phyloP scores from a whole-genome alignment of 257 asterid species.

The Coffea canephora region DNA sequence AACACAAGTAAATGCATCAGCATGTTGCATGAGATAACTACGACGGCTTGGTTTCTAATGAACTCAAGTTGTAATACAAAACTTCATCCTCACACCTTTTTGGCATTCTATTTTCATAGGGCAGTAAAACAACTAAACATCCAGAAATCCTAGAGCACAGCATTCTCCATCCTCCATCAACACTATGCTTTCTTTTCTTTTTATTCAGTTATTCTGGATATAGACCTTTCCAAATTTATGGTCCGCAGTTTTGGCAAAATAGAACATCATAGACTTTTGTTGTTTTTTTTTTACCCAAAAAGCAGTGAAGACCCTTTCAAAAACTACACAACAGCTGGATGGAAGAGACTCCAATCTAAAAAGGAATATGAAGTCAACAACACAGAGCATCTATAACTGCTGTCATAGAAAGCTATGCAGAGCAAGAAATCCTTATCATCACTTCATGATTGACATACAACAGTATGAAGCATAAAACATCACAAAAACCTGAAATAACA shows the following conservation, averaged over 20 bases:
- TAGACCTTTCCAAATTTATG: not conserved
- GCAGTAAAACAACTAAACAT: not conserved
- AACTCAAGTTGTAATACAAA: not conserved
- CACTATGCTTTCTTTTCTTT: not conserved
- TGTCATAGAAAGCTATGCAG: not conserved
- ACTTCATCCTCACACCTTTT: not conserved
- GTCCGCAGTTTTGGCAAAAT: not conserved
- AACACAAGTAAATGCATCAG: slow-evolving; percentile 24
- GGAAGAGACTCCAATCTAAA: not conserved
- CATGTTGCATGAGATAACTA: slow-evolving; percentile 1
- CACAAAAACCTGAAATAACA: not conserved
- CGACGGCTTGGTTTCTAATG: not conserved
- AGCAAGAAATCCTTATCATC: not conserved
- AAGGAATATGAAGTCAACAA: not conserved
- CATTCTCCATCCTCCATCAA: not conserved
- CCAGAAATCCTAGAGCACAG: not conserved
- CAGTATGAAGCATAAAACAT: not conserved
- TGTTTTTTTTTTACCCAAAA: not conserved
- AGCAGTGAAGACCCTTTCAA: too few species aligned
- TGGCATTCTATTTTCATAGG: not conserved
- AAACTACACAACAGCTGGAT: not conserved
- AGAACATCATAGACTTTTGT: not conserved
- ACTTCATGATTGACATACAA: not conserved
- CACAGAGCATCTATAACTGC: not conserved
- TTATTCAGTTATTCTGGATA: not conserved